A percentile compares a stretch with the other conserved stretches of the same genome.
Conservation (phyloP, 352 stramenopile species). For the Phytophthora gonapodyides region DNA sequence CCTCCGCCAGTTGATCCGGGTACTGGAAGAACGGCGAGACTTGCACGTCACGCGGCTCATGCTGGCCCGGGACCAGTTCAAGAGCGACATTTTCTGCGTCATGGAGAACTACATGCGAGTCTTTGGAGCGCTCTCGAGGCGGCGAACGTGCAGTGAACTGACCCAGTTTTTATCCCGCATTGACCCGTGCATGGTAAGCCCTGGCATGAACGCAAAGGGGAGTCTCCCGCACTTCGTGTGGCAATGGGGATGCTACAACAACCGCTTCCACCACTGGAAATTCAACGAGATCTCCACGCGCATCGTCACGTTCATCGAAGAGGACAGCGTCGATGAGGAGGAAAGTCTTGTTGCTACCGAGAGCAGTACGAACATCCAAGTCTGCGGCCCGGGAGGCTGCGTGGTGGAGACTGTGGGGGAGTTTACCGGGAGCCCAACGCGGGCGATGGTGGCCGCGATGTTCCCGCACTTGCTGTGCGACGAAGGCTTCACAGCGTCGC, state of each 20-base stretch:
- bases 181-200: slow-evolving; percentile 15
- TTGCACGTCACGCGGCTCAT: slow-evolving; percentile 16
- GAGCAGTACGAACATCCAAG: background rate
- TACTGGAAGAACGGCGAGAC: slow-evolving; percentile 14
- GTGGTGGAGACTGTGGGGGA: slow-evolving; percentile 20
- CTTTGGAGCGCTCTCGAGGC: slow-evolving; percentile 12
- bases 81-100: slow-evolving; percentile 13
- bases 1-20: slow-evolving; percentile 23
- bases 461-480: slow-evolving; percentile 16
- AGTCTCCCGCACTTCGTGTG: slow-evolving; percentile 32
- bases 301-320: slow-evolving; percentile 20
- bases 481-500: slow-evolving; percentile 3
- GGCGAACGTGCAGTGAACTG: slow-evolving; percentile 7
- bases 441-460: slow-evolving; percentile 16
- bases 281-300: slow-evolving; percentile 19
- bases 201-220: slow-evolving; percentile 13
- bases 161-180: slow-evolving; percentile 22
- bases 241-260: slow-evolving; percentile 44
- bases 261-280: slow-evolving; percentile 28
- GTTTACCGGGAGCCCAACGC: slow-evolving; percentile 19
- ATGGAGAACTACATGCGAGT: slow-evolving; percentile 26
- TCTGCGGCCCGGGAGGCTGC: slow-evolving; percentile 8
- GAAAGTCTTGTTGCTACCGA: background rate
- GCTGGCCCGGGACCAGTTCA: slow-evolving; percentile 12
- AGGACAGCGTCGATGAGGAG: background rate